Percentiles rank a stretch among this genome's conserved stretches.
Evolutionary conservation across 768 basidiomycete genomes (phyloP).

Genomic region (Crepidotus variabilis): DNA sequence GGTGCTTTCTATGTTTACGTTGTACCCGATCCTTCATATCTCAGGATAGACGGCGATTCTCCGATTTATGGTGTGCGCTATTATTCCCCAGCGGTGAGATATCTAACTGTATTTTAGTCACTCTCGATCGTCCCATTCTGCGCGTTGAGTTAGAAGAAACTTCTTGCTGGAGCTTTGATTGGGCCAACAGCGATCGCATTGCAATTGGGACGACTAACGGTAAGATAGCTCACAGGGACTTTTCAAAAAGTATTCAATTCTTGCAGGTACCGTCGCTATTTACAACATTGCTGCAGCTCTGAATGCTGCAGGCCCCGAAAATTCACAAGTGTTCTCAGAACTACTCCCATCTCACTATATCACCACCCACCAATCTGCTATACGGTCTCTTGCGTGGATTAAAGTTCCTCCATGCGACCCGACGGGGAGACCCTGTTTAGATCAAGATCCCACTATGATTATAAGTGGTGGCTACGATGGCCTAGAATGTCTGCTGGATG

Average conservation of each 20-base stretch:
- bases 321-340: conserved; percentile 27
- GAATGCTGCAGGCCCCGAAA: conserved; percentile 26
- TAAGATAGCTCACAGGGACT: conserved; percentile 29
- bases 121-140: conserved; percentile 58
- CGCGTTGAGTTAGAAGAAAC: conserved; percentile 75
- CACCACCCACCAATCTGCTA: conserved; percentile 72
- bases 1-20: conserved; percentile 77
- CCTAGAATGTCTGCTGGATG: conserved; percentile 69
- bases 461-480: conserved; percentile 83
- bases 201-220: conserved; percentile 87
- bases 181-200: conserved; percentile 82
- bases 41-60: conserved; percentile 25
- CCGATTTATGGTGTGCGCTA: conserved; percentile 47
- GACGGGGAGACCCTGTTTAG: conserved; percentile 39
- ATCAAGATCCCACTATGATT: conserved; percentile 67
- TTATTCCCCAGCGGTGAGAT: not conserved
- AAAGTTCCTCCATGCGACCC: conserved; percentile 54
- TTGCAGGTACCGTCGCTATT: conserved; percentile 49
- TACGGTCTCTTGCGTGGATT: conserved; percentile 75
- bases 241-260: conserved; percentile 7
- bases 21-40: conserved; percentile 72
- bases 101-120: conserved; percentile 35
- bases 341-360: conserved; percentile 72
- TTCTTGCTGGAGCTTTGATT: conserved; percentile 78
- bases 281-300: conserved; percentile 49